phyloP scores from a whole-genome alignment of 2,329 filamentous ascomycete species.

The Sporothrix phasma region DNA sequence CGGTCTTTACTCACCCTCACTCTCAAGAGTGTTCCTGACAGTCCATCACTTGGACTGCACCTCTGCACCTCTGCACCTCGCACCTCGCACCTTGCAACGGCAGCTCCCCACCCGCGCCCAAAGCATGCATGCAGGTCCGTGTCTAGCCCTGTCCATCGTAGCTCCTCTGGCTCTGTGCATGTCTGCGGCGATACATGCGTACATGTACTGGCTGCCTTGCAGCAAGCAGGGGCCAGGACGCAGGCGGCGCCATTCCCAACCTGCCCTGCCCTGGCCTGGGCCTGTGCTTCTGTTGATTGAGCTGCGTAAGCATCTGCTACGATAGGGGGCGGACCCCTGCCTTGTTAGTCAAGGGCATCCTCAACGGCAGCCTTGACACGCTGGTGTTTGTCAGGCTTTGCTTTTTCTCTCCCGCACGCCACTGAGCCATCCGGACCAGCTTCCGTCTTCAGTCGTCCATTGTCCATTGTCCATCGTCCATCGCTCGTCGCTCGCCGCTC shows the following conservation, averaged over 20 bases:
- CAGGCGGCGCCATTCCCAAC: too few species aligned
- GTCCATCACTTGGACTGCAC: neutral
- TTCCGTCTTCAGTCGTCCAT: neutral
- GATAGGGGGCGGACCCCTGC: neutral
- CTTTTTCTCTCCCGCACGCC: neutral
- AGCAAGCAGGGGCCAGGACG: neutral
- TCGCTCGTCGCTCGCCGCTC: too few species aligned
- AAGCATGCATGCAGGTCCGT: constrained; percentile 3
- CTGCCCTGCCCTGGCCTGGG: too few species aligned
- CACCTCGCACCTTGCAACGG: too few species aligned
- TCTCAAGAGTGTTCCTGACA: neutral
- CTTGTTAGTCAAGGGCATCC: neutral
- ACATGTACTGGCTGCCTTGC: neutral
- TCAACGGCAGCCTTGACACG: constrained; percentile 6
- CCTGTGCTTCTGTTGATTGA: constrained; percentile 2
- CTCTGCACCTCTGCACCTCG: too few species aligned
- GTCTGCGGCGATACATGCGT: neutral
- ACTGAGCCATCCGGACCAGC: too few species aligned
- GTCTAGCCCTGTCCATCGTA: constrained; percentile 4
- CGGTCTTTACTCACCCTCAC: neutral
- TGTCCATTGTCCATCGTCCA: too few species aligned
- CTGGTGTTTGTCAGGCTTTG: constrained; percentile 9
- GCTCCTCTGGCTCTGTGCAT: neutral
- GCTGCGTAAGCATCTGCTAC: constrained; percentile 7
- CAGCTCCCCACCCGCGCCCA: neutral